A percentile compares a stretch with the other conserved stretches of the same genome.
phyloP scores from a whole-genome alignment of 768 basidiomycete species.

The Tulasnella calospora region DNA sequence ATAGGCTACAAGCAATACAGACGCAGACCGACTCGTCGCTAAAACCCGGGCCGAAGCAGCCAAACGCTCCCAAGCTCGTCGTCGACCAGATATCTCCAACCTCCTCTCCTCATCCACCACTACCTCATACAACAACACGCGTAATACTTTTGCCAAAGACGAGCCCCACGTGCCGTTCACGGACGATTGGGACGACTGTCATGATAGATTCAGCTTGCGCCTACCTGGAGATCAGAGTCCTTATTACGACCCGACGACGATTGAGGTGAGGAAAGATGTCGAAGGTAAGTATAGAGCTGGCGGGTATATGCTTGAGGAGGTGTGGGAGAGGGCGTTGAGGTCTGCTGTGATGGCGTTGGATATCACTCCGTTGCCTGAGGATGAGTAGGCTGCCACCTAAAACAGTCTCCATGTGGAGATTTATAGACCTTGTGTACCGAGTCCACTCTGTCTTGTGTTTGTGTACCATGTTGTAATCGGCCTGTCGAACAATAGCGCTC shows the following conservation, averaged over 20 bases:
- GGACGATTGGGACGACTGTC: constrained; percentile 71
- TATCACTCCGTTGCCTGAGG: constrained; percentile 41
- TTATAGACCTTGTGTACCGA: neutral
- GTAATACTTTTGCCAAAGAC: constrained; percentile 39
- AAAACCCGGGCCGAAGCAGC: constrained; percentile 63
- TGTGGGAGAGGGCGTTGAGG: constrained; percentile 77
- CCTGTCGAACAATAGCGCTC: neutral
- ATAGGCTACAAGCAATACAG: constrained; percentile 49
- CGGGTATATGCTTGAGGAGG: constrained; percentile 75
- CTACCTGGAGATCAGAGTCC: constrained; percentile 33
- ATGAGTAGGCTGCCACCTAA: neutral
- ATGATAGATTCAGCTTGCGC: constrained; percentile 58
- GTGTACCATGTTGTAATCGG: neutral
- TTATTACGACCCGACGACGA: constrained; percentile 71
- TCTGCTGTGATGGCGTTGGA: constrained; percentile 71
- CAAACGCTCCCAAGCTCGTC: constrained; percentile 29
- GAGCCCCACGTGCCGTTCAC: constrained; percentile 73
- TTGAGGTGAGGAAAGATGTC: constrained; percentile 67
- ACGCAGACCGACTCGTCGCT: constrained; percentile 57
- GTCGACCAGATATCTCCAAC: neutral
- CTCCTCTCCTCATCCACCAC: neutral
- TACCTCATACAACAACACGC: neutral
- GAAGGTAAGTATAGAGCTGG: constrained; percentile 75
- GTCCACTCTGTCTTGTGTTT: neutral
- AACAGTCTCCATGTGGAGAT: neutral